phyloP scores from a whole-genome alignment of 768 basidiomycete species.

The Favolaschia claudopus region DNA sequence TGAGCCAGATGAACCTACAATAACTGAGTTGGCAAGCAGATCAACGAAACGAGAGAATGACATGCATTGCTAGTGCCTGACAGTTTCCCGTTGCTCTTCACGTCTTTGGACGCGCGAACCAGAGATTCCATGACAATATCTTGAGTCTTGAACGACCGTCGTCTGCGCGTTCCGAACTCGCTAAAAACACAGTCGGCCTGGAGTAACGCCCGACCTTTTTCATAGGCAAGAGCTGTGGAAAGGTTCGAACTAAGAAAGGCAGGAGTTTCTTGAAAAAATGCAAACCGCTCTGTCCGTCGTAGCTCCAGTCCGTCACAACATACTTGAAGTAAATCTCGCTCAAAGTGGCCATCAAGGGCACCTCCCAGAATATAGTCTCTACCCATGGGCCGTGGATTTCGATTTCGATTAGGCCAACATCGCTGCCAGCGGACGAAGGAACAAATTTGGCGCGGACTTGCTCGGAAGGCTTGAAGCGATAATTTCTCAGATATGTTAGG shows the following conservation, averaged over 20 bases:
- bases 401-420: constrained; percentile 74
- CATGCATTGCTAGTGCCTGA: constrained; percentile 90
- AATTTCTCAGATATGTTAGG: constrained; percentile 75
- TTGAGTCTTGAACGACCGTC: constrained; percentile 78
- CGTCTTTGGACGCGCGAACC: constrained; percentile 65
- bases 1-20: constrained; percentile 83
- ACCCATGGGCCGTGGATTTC: constrained; percentile 76
- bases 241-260: not conserved
- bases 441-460: constrained; percentile 74
- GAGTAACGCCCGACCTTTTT: constrained; percentile 73
- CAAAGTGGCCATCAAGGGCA: constrained; percentile 91
- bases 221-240: constrained; percentile 57
- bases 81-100: constrained; percentile 60
- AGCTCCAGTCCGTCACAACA: constrained; percentile 82
- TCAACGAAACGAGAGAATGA: constrained; percentile 3
- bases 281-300: constrained; percentile 82
- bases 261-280: not conserved
- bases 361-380: constrained; percentile 94
- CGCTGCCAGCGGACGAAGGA: constrained; percentile 58
- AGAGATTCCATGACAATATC: constrained; percentile 79
- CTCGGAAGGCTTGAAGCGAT: constrained; percentile 71
- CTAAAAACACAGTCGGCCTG: constrained; percentile 73
- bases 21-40: not conserved
- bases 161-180: constrained; percentile 88
- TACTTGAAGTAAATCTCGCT: constrained; percentile 88